phyloP scores from a whole-genome alignment of 352 stramenopile genomes.

The Phytophthora colocasiae region DNA sequence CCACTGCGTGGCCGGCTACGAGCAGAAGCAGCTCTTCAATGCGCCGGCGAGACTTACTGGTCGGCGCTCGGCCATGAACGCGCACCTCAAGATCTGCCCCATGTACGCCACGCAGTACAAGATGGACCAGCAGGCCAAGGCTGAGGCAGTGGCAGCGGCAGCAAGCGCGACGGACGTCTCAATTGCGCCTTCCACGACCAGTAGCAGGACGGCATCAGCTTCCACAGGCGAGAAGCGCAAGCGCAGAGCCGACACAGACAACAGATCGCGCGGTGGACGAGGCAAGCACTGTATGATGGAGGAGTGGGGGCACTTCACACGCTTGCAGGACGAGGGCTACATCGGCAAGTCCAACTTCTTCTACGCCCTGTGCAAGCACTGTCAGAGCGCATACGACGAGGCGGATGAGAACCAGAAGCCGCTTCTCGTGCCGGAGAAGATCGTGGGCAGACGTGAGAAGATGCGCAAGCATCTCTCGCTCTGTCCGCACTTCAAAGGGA shows the following conservation, averaged over 20 bases:
- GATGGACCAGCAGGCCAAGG: slow-evolving; percentile 48
- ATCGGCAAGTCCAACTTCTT: slow-evolving; percentile 89
- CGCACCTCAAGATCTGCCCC: slow-evolving; percentile 77
- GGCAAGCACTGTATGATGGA: slow-evolving; percentile 87
- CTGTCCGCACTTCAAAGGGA: slow-evolving; percentile 72
- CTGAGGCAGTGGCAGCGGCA: slow-evolving; percentile 17
- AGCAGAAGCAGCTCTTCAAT: slow-evolving; percentile 74
- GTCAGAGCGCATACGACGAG: slow-evolving; percentile 66
- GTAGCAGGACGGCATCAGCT: slow-evolving; percentile 4
- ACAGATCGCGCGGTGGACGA: slow-evolving; percentile 50
- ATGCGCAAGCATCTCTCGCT: slow-evolving; percentile 75
- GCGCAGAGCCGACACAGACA: slow-evolving; percentile 45
- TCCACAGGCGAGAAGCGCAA: slow-evolving; percentile 60
- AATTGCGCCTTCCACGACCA: not conserved
- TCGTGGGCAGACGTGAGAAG: slow-evolving; percentile 80
- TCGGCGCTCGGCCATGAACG: slow-evolving; percentile 76
- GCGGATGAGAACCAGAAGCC: slow-evolving; percentile 62
- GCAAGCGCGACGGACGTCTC: too few relatives aligned
- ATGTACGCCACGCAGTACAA: slow-evolving; percentile 76
- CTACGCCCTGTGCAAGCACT: slow-evolving; percentile 74
- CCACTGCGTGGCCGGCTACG: slow-evolving; percentile 67
- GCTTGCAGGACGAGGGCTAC: slow-evolving; percentile 78
- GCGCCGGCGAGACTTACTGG: slow-evolving; percentile 67
- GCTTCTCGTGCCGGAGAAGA: slow-evolving; percentile 60
- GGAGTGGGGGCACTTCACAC: slow-evolving; percentile 82